Evolutionary conservation across 1,139 yeast genomes (phyloP).

Genomic region (Kodamaea anthophila): DNA sequence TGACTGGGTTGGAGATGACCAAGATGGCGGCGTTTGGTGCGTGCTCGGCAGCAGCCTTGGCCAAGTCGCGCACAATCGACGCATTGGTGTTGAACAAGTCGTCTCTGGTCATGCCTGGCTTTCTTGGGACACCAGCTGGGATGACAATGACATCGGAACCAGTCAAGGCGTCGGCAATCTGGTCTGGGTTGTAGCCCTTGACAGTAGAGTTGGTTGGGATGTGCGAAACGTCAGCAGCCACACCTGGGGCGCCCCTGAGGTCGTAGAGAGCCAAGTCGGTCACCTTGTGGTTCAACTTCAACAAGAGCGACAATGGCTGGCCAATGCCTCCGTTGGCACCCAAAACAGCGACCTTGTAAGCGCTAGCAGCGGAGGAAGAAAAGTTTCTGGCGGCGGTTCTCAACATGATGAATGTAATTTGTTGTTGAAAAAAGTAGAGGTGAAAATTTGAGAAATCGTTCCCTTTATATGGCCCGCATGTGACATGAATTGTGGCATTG

Average conservation of each 20-base stretch:
- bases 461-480: too few relatives aligned
- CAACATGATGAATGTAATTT: slow-evolving; percentile 25
- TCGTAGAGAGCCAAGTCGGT: slow-evolving; percentile 77
- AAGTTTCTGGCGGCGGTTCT: slow-evolving; percentile 60
- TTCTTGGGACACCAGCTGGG: slow-evolving; percentile 97
- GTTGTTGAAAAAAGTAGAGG: slow-evolving; percentile 4
- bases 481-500: too few relatives aligned
- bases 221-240: slow-evolving; percentile 87
- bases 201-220: slow-evolving; percentile 76
- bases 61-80: slow-evolving; percentile 78
- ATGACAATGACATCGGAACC: slow-evolving; percentile 76
- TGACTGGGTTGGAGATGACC: slow-evolving; percentile 91
- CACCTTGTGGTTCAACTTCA: slow-evolving; percentile 59
- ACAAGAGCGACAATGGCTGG: slow-evolving; percentile 81
- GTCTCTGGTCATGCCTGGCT: slow-evolving; percentile 98
- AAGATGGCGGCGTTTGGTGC: slow-evolving; percentile 72
- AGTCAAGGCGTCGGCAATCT: slow-evolving; percentile 55
- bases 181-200: slow-evolving; percentile 61
- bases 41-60: slow-evolving; percentile 68
- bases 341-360: slow-evolving; percentile 68
- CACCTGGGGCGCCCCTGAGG: slow-evolving; percentile 87
- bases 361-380: slow-evolving; percentile 56
- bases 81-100: slow-evolving; percentile 92
- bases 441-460: slow-evolving; percentile 1
- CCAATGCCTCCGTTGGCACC: slow-evolving; percentile 93